Evolutionary conservation across 495 filamentous ascomycete genomes (phyloP).

Genomic region (Xylaria longipes): DNA sequence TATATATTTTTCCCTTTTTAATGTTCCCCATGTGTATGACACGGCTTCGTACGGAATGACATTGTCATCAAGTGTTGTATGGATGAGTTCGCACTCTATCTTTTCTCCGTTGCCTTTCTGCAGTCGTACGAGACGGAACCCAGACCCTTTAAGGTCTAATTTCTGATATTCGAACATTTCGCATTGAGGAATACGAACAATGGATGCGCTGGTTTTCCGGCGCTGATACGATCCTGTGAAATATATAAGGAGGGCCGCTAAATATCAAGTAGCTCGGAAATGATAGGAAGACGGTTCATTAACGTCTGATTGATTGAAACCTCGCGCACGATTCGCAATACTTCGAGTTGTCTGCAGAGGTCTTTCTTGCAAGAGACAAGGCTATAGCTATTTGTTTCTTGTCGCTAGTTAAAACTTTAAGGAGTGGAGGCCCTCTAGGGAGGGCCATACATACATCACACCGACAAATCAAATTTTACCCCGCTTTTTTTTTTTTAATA

Average conservation of each 20-base stretch:
- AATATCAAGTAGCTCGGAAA: background rate
- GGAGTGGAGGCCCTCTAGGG: background rate
- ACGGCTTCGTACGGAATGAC: conserved; percentile 24
- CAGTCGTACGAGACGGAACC: background rate
- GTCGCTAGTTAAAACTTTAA: background rate
- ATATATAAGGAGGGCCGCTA: background rate
- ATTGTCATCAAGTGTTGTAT: conserved; percentile 16
- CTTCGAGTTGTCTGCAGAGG: background rate
- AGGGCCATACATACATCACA: too few relatives aligned
- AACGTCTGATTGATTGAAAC: background rate
- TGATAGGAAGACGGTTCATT: background rate
- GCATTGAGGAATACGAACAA: background rate
- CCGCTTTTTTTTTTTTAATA: too few relatives aligned
- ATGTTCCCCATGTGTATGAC: conserved; percentile 25
- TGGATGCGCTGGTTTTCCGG: background rate
- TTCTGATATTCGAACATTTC: background rate
- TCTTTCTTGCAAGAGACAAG: background rate
- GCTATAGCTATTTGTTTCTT: background rate
- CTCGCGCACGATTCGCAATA: background rate
- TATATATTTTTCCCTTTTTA: background rate
- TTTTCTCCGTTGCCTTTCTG: background rate
- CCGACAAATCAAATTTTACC: too few relatives aligned
- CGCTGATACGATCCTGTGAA: background rate
- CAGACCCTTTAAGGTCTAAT: background rate
- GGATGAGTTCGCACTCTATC: conserved; percentile 29